Conservation (phyloP, 2,329 filamentous ascomycete species). For the Penicillium griseofulvum region DNA sequence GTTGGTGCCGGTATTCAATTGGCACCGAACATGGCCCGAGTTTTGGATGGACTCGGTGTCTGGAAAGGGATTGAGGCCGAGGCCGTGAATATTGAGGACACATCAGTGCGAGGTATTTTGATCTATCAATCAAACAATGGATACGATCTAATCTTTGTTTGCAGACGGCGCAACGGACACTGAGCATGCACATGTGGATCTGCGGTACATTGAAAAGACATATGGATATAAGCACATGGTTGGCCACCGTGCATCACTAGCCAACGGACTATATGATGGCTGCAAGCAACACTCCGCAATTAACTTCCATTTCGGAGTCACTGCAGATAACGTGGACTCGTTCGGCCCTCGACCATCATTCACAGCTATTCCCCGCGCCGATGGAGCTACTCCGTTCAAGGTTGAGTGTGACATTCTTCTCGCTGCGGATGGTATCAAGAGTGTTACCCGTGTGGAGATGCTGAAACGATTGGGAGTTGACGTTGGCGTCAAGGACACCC, state of each 20-base stretch:
- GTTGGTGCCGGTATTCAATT: slow-evolving; percentile 83
- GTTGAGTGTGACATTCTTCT: slow-evolving; percentile 53
- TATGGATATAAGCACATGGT: slow-evolving; percentile 79
- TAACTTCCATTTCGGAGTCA: slow-evolving; percentile 65
- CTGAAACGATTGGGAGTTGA: slow-evolving; percentile 38
- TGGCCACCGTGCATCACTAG: slow-evolving; percentile 71
- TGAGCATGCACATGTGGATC: slow-evolving; percentile 68
- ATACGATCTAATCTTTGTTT: slow-evolving; percentile 3
- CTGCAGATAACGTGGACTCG: slow-evolving; percentile 55
- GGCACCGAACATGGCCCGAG: slow-evolving; percentile 76
- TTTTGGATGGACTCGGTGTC: slow-evolving; percentile 69
- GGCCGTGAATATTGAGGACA: slow-evolving; percentile 67
- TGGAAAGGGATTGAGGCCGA: slow-evolving; percentile 70
- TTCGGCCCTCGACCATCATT: slow-evolving; percentile 62
- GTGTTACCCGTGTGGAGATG: slow-evolving; percentile 45
- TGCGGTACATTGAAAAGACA: slow-evolving; percentile 63
- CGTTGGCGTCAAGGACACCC: slow-evolving; percentile 48
- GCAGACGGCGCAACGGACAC: slow-evolving; percentile 63
- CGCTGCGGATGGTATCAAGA: slow-evolving; percentile 57
- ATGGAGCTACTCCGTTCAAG: slow-evolving; percentile 47
- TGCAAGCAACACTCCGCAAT: slow-evolving; percentile 63
- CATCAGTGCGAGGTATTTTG: slow-evolving; percentile 65
- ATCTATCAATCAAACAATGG: neutral
- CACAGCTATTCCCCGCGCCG: slow-evolving; percentile 57
- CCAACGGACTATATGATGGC: slow-evolving; percentile 66